Evolutionary conservation across 257 asterid genomes (phyloP), one percentile per base, ranked within the genome.

Genomic region (Ligustrum vulgare): DNA sequence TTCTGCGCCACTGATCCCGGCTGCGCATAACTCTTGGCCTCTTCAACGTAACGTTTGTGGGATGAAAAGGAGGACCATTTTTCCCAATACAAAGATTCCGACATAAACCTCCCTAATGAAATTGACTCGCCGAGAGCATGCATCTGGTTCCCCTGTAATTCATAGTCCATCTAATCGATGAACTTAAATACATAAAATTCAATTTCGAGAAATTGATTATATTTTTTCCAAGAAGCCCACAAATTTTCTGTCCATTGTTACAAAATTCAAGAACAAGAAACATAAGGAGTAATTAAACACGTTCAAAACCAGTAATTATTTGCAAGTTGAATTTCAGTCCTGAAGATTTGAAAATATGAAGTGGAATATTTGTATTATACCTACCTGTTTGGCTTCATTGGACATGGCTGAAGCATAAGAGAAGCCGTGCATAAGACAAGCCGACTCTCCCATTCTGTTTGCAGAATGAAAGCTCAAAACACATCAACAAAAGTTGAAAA

Each of bases 1-100:
- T 91, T 95, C 85, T 90, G 94, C 5, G 99, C 99, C 1, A 95
- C 99, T 0, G 97, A 95, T 4, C 99, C 98, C 1, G 96, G 97
- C 70, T 76, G 83, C 0, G 99, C 80, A 73, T 91, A 95, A 51
- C 91, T 84, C 87, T 89, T 91, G 0, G 99, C 99, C 80, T 93
- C 99, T 82, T 93, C 99, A 5, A 89, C 98, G 69, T 95, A 93
- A 25, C 87, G 91, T 78, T 87, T 95, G 85, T 87, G 94, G 34
- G 67, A 58, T 8, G 96, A 73, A 80, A 95, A 95, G 16, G 96
- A 73, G 1, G 99, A 95, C 97, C 98, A 90, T 81, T 86, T 92
- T 34, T 95, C 99, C 97, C 97, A 95, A 10, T 91, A 84, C 43
- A 93, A 77, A 3, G 97, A 82, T 37, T 95, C 99, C 4, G 90